Base-by-base conservation (phyloP, 2,329 filamentous ascomycete genomes). In the Pseudogymnoascus sp. region DNA sequence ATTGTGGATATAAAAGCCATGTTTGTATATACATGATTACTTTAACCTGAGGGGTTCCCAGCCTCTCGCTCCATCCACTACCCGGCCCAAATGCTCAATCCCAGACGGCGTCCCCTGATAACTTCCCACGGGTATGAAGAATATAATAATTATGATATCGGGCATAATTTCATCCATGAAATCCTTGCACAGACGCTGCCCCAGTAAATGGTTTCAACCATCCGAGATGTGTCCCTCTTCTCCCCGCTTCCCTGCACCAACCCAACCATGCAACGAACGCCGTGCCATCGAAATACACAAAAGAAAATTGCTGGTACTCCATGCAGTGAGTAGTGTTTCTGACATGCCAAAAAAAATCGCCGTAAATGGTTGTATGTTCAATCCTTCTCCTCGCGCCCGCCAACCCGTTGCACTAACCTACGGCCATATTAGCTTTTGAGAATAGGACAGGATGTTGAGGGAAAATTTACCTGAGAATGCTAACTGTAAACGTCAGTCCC, bases 401-500 rank as follows among this genome's bases (percentile, higher is more conserved):
- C 82, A 7, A 87, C 76, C 62, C 82, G 78, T 67, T 86, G 82
- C 35, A 87, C 83, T 36, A 85, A 77, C 64, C 74, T 76, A 58
- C 33, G 9, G 25, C 30, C 33, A 43, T 4, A 62, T 76, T 64
- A 76, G 71, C 60, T 65, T 8, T n/a, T 53, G 15, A 14, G 9
- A 53, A 33, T 14, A 53, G 1, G 6, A 20, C n/a, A 33, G 28
- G 47, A 20, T 12, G 2, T 18, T 6, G 28, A 11, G 28, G 9
- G 28, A 12, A 33, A 33, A 33, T 53, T 35, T 53, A 81, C 79
- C 88, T 82, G 70, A 91, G 87, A 62, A 91, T 85, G 74, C 91
- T 96, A 62, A 97, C 87, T 58, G 88, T 84, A 75, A 97, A 96
- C 20, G 91, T 97, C 72, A 88, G 81, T 63, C 93, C 82, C 93